phyloP scores from a whole-genome alignment of 306 rosid genomes.

The Vicia villosa region DNA sequence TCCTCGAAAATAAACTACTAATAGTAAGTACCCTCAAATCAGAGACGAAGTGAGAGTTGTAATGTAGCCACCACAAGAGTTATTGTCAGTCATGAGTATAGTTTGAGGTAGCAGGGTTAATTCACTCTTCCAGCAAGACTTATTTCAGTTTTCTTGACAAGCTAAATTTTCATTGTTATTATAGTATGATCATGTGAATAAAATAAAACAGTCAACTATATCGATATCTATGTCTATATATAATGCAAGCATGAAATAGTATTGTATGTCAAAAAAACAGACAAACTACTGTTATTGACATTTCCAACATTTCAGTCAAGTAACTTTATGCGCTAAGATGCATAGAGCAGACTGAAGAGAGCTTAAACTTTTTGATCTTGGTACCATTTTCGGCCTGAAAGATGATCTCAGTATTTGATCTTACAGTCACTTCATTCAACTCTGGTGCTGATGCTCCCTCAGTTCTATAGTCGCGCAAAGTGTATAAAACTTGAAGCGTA shows the following conservation, averaged over 20 bases:
- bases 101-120: neutral
- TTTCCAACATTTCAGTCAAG: slow-evolving; percentile 3
- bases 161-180: neutral
- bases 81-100: neutral
- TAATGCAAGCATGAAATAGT: neutral
- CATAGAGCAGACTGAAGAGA: slow-evolving; percentile 70
- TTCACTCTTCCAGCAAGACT: neutral
- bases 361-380: slow-evolving; percentile 69
- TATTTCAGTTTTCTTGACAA: neutral
- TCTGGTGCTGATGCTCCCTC: slow-evolving; percentile 66
- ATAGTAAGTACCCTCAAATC: neutral
- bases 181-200: neutral
- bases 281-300: neutral
- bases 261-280: slow-evolving; percentile 5
- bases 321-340: slow-evolving; percentile 69
- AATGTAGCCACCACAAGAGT: neutral
- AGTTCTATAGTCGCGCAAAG: slow-evolving; percentile 70
- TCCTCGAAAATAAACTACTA: no score
- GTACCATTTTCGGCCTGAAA: slow-evolving; percentile 64
- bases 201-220: slow-evolving; percentile 8
- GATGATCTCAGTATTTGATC: slow-evolving; percentile 76
- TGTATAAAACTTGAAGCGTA: slow-evolving; percentile 73
- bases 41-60: no score
- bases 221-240: slow-evolving; percentile 9
- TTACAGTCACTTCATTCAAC: slow-evolving; percentile 74